These are phyloP conservation scores for Arabidopsis suecica DNA, from an alignment of 345 rosid genomes.

Conservation along the genomic window DNA sequence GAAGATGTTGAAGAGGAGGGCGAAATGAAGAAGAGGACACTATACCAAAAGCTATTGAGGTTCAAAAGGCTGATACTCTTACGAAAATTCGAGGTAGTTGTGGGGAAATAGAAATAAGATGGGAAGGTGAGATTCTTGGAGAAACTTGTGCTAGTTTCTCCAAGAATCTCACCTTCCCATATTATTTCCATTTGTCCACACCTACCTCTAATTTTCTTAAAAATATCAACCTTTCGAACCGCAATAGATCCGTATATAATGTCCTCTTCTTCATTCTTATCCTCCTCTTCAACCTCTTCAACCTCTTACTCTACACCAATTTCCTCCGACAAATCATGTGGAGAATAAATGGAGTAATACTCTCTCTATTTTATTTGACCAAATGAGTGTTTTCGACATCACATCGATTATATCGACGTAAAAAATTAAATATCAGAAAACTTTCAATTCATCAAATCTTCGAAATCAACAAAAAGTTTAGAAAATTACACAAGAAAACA, in stretches of 20 bases:
- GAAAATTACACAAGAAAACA: not conserved
- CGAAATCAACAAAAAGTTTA: not conserved
- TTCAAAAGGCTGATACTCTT: no score
- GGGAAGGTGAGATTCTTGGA: no score
- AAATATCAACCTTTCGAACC: no score
- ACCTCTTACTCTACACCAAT: constrained; percentile 43
- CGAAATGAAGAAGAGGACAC: no score
- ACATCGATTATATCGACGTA: not conserved
- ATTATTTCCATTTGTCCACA: constrained; percentile 49
- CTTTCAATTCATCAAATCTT: not conserved
- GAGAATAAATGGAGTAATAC: constrained; percentile 52
- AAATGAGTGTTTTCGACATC: not conserved
- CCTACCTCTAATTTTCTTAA: constrained; percentile 24
- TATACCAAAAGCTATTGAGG: no score
- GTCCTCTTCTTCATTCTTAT: constrained; percentile 47
- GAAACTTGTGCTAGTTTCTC: not conserved
- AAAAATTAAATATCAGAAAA: no score
- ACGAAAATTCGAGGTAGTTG: no score
- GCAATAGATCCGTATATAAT: no score
- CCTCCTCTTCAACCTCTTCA: constrained; percentile 54
- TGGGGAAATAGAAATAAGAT: no score
- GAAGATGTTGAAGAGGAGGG: no score
- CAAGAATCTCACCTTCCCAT: constrained; percentile 58
- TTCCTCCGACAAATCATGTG: constrained; percentile 49
- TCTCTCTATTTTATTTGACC: no score